Evolutionary conservation across 495 filamentous ascomycete genomes (phyloP).

Genomic region (Annulohypoxylon nitens): DNA sequence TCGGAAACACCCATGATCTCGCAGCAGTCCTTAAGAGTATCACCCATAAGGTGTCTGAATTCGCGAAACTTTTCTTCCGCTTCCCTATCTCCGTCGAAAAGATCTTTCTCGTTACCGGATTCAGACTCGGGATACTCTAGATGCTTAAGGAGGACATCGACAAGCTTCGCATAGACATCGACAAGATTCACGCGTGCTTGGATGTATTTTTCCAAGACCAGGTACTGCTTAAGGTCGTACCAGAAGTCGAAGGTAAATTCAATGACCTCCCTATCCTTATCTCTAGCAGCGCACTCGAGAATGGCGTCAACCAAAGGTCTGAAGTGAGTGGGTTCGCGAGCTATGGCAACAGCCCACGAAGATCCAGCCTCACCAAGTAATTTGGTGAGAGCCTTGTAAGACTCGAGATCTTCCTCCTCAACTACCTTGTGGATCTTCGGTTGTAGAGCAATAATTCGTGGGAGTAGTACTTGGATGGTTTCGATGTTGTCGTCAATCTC

Average conservation of each 20-base stretch:
- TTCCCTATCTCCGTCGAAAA: conserved; percentile 96
- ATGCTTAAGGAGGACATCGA: conserved; percentile 93
- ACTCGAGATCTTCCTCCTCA: conserved; percentile 85
- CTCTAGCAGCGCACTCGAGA: conserved; percentile 87
- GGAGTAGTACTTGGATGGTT: conserved; percentile 86
- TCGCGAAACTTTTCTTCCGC: conserved; percentile 97
- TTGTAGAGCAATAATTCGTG: conserved; percentile 79
- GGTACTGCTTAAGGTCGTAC: conserved; percentile 98
- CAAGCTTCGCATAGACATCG: conserved; percentile 85
- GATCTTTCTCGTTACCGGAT: conserved; percentile 76
- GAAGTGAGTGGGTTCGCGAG: conserved; percentile 83
- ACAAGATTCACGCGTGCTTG: conserved; percentile 78
- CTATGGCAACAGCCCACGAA: conserved; percentile 91
- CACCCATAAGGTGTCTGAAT: conserved; percentile 96
- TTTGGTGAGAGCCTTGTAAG: conserved; percentile 86
- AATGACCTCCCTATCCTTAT: conserved; percentile 89
- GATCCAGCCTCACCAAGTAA: conserved; percentile 95
- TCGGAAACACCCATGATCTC: conserved; percentile 93
- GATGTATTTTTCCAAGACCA: conserved; percentile 89
- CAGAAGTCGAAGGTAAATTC: conserved; percentile 95
- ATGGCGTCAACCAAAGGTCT: conserved; percentile 88
- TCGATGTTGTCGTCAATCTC: conserved; percentile 90
- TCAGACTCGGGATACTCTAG: conserved; percentile 89
- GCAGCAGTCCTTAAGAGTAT: conserved; percentile 97
- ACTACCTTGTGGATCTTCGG: conserved; percentile 83